Evolutionary conservation across 164 flowering plant genomes (phyloP).

Genomic region (grape (Vitis vinifera)): DNA sequence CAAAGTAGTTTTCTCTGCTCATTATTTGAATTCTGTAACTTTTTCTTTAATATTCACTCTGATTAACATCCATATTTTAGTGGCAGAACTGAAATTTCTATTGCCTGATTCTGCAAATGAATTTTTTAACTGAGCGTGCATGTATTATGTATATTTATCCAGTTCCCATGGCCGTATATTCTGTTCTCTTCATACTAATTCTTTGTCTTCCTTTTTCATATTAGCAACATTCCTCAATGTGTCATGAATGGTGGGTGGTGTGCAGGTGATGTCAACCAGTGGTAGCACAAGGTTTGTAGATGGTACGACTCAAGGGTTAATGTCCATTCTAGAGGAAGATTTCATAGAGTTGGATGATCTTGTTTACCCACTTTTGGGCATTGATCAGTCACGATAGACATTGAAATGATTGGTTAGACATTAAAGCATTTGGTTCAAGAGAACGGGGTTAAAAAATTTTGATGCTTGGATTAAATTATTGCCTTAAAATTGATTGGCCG

Average conservation of each 20-base stretch:
- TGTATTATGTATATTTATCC: no score
- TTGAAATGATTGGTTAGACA: not conserved
- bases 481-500: not conserved
- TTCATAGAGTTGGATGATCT: slow-evolving; percentile 48
- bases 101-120: no score
- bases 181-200: not conserved
- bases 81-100: no score
- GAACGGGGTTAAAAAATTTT: not conserved
- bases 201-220: not conserved
- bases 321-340: slow-evolving; percentile 37
- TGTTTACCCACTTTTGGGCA: slow-evolving; percentile 15
- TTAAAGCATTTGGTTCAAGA: not conserved
- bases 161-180: not conserved
- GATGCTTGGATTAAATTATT: slow-evolving; percentile 1
- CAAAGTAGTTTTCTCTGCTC: no score
- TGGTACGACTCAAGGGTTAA: slow-evolving; percentile 10
- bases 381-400: slow-evolving; percentile 3
- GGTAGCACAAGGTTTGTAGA: slow-evolving; percentile 2
- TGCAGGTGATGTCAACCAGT: slow-evolving; percentile 17
- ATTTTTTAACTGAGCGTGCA: no score
- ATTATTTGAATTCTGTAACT: no score
- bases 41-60: no score
- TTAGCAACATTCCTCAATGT: not conserved
- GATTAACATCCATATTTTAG: no score
- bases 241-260: not conserved